Conservation (phyloP, 2,329 filamentous ascomycete genomes). For the Colletotrichum ledebouriae region DNA sequence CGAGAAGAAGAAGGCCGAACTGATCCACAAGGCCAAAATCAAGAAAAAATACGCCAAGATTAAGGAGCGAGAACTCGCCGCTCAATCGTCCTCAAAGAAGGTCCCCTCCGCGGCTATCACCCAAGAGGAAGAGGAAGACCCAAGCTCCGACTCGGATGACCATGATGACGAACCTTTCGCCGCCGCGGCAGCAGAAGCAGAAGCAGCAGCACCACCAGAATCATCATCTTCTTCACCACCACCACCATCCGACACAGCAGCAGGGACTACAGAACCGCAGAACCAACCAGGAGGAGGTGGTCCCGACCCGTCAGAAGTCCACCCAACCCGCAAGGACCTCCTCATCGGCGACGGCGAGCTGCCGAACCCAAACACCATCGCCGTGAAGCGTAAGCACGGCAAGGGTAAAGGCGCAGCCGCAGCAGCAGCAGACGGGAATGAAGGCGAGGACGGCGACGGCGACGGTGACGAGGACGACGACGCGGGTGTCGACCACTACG, state of each 20-base stretch:
- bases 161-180: constrained; percentile 44
- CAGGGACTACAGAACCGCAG: no score
- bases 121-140: constrained; percentile 16
- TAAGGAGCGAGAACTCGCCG: constrained; percentile 70
- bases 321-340: constrained; percentile 58
- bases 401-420: background rate
- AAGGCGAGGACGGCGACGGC: background rate
- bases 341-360: constrained; percentile 49
- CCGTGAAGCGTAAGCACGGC: constrained; percentile 36
- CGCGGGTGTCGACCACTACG: constrained; percentile 40
- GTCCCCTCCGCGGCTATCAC: constrained; percentile 28
- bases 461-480: constrained; percentile 22
- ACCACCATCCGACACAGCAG: no score
- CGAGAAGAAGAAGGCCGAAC: constrained; percentile 87
- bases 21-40: constrained; percentile 93
- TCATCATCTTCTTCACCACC: no score
- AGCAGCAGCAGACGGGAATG: no score
- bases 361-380: constrained; percentile 43
- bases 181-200: constrained; percentile 2
- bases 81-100: constrained; percentile 39
- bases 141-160: constrained; percentile 40
- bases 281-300: background rate
- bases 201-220: background rate
- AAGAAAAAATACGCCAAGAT: constrained; percentile 94
- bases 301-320: constrained; percentile 47